Percentiles rank a stretch among this genome's conserved stretches.
Evolutionary conservation across 1,139 yeast species (phyloP).

Genomic region (Protomyces arabidopsidicola): DNA sequence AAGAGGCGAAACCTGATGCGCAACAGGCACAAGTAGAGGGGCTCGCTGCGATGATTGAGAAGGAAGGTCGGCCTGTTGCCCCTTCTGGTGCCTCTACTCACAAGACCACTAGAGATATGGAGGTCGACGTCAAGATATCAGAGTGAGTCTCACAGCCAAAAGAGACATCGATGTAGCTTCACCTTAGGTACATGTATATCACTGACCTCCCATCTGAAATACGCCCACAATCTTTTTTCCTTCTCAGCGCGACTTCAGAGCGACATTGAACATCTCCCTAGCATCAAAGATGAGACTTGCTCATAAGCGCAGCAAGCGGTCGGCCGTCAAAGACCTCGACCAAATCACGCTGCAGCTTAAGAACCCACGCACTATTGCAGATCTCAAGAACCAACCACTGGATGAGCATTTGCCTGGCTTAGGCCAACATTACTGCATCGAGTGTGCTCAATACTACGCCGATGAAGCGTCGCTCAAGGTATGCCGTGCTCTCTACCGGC

Average conservation of each 20-base stretch:
- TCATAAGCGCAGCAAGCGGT: not conserved
- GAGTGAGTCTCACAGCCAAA: too few species aligned
- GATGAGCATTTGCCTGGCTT: conserved; percentile 90
- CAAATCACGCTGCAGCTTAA: conserved; percentile 72
- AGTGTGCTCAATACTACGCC: conserved; percentile 89
- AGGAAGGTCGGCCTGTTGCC: not conserved
- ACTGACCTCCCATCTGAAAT: not conserved
- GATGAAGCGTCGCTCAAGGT: conserved; percentile 62
- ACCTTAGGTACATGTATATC: too few species aligned
- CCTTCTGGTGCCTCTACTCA: too few species aligned
- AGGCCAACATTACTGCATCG: conserved; percentile 90
- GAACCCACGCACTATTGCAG: conserved; percentile 55
- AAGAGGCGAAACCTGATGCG: not conserved
- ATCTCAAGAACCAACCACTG: conserved; percentile 70
- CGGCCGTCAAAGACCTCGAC: conserved; percentile 47
- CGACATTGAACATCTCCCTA: not conserved
- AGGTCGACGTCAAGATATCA: too few species aligned
- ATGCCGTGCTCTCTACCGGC: conserved; percentile 65
- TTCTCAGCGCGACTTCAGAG: not conserved
- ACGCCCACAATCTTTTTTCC: not conserved
- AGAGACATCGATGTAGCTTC: too few species aligned
- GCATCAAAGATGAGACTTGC: not conserved
- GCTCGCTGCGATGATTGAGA: not conserved
- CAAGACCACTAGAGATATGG: too few species aligned
- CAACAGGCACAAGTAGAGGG: not conserved